Conservation (phyloP, 2,329 filamentous ascomycete genomes). For the Teratosphaeria zuluensis region DNA sequence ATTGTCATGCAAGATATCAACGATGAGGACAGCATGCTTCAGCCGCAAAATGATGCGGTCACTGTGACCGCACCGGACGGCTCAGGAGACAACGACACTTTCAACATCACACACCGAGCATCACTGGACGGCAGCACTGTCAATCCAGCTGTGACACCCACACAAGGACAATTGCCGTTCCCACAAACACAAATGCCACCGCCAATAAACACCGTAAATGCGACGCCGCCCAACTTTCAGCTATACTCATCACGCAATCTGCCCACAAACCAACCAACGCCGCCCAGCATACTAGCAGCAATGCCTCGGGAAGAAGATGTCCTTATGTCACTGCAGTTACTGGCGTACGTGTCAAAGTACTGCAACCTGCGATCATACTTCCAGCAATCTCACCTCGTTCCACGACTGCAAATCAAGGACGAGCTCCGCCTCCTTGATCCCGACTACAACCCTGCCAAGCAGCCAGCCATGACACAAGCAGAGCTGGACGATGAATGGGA, state of each 20-base stretch:
- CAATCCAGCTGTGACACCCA: slow-evolving; percentile 58
- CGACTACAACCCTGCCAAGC: slow-evolving; percentile 39
- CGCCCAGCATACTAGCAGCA: slow-evolving; percentile 65
- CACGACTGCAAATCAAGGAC: slow-evolving; percentile 77
- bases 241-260: slow-evolving; percentile 20
- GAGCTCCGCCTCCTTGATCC: slow-evolving; percentile 74
- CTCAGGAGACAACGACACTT: slow-evolving; percentile 77
- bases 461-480: slow-evolving; percentile 33
- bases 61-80: slow-evolving; percentile 68
- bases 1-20: slow-evolving; percentile 86
- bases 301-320: slow-evolving; percentile 98
- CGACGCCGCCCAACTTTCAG: slow-evolving; percentile 61
- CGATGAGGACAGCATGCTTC: slow-evolving; percentile 69
- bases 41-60: slow-evolving; percentile 56
- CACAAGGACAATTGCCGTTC: slow-evolving; percentile 32
- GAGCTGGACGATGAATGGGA: slow-evolving; percentile 71
- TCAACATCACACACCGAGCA: slow-evolving; percentile 84
- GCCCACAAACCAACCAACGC: slow-evolving; percentile 18
- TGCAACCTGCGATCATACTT: slow-evolving; percentile 94
- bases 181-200: slow-evolving; percentile 33
- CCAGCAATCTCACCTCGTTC: slow-evolving; percentile 87
- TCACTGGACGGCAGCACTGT: slow-evolving; percentile 77
- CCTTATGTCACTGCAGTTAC: slow-evolving; percentile 89
- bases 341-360: slow-evolving; percentile 98
- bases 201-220: slow-evolving; percentile 54